A percentile compares a stretch with the other conserved stretches of the same genome.
phyloP scores from a whole-genome alignment of 345 rosid species.

The Lepidium sativum region DNA sequence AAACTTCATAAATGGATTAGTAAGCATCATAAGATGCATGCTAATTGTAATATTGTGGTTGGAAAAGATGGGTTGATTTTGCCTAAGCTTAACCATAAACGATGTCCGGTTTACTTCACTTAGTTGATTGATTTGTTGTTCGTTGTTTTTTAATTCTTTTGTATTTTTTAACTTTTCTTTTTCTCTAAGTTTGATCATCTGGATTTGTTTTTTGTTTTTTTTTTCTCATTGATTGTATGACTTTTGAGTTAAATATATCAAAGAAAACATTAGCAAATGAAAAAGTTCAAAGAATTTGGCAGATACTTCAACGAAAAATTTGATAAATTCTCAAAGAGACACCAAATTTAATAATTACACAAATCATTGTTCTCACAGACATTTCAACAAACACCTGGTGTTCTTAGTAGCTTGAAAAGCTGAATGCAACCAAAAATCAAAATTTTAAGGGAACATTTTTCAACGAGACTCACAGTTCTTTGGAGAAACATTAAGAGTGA shows the following conservation, averaged over 20 bases:
- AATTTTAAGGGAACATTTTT: background rate
- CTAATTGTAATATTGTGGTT: conserved; percentile 45
- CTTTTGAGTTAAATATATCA: background rate
- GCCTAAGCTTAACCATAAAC: conserved; percentile 36
- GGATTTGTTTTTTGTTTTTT: background rate
- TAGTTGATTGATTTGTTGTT: conserved; percentile 26
- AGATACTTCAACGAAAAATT: background rate
- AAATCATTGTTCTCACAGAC: background rate
- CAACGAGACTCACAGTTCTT: background rate
- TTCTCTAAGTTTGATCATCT: conserved; percentile 1
- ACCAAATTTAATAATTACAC: background rate
- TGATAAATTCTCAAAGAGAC: no score
- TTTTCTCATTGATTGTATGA: conserved; percentile 1
- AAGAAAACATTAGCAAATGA: background rate
- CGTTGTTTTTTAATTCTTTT: background rate
- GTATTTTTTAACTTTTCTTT: background rate
- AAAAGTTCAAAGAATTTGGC: background rate
- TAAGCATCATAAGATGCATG: conserved; percentile 57
- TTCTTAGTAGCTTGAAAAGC: background rate
- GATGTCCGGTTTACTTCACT: conserved; percentile 74
- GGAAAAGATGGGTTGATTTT: conserved; percentile 55
- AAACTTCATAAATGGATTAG: conserved; percentile 55
- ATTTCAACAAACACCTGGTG: conserved; percentile 20
- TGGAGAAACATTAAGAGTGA: background rate
- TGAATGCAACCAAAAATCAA: background rate